phyloP scores from a whole-genome alignment of 148 eudicot genomes.

The Rhododendron vialii region DNA sequence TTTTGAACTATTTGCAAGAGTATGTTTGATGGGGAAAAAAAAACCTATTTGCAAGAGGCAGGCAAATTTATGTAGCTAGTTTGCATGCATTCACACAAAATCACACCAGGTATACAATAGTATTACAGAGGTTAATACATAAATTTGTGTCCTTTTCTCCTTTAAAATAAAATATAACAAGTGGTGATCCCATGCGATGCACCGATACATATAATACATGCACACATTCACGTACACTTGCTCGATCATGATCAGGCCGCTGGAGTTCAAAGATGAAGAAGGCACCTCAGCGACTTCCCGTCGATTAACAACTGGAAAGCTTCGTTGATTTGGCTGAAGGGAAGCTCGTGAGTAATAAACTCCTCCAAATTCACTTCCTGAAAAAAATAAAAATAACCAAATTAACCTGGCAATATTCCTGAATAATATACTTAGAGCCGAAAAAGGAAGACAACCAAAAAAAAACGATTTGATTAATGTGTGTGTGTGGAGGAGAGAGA shows the following conservation, averaged over 20 bases:
- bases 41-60: not conserved
- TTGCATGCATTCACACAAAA: not conserved
- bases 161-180: not conserved
- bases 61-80: not conserved
- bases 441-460: too few relatives aligned
- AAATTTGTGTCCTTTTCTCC: not conserved
- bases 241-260: not conserved
- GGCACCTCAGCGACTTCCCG: constrained; percentile 50
- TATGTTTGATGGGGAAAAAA: too few relatives aligned
- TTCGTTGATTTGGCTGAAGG: constrained; percentile 40
- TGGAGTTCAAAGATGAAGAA: constrained; percentile 32
- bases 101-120: not conserved
- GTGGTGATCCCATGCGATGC: not conserved
- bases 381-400: not conserved
- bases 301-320: constrained; percentile 34
- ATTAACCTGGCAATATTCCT: not conserved
- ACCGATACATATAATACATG: not conserved
- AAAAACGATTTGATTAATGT: too few relatives aligned
- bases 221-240: not conserved
- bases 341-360: constrained; percentile 50
- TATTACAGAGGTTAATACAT: not conserved
- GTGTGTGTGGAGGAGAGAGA: not conserved
- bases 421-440: not conserved
- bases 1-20: too few relatives aligned
- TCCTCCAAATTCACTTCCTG: constrained; percentile 48